Conservation (phyloP, 495 filamentous ascomycete species). For the Daldinia vernicosa region DNA sequence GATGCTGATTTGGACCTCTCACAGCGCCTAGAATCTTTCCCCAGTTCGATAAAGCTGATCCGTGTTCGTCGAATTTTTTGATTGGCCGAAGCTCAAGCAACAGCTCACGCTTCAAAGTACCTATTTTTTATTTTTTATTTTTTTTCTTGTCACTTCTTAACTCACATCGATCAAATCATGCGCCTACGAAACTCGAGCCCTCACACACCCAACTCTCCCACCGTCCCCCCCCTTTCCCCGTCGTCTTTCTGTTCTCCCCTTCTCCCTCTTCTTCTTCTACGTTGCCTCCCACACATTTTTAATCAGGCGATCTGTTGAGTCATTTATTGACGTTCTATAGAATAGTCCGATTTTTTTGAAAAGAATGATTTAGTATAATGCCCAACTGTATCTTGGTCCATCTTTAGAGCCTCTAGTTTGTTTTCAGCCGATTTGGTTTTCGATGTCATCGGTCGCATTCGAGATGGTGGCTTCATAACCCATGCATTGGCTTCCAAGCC, state of each 20-base stretch:
- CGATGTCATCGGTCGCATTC: slow-evolving; percentile 48
- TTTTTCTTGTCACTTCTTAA: slow-evolving; percentile 30
- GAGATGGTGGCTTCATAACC: slow-evolving; percentile 42
- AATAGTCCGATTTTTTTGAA: slow-evolving; percentile 32
- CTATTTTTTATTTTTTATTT: slow-evolving; percentile 38
- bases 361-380: slow-evolving; percentile 34
- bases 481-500: slow-evolving; percentile 43
- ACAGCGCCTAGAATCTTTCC: slow-evolving; percentile 32
- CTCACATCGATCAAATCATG: slow-evolving; percentile 46
- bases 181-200: slow-evolving; percentile 52
- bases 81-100: slow-evolving; percentile 52
- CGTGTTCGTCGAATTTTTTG: slow-evolving; percentile 50
- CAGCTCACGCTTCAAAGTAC: slow-evolving; percentile 49
- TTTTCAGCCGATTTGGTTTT: slow-evolving; percentile 42
- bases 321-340: slow-evolving; percentile 37
- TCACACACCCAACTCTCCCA: slow-evolving; percentile 41
- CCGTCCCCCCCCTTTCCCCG: slow-evolving; percentile 40
- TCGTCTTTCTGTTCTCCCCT: slow-evolving; percentile 47
- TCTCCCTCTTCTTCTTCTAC: slow-evolving; percentile 50
- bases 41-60: slow-evolving; percentile 32
- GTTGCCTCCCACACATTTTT: slow-evolving; percentile 36
- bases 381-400: slow-evolving; percentile 31
- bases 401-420: slow-evolving; percentile 20
- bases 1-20: slow-evolving; percentile 40
- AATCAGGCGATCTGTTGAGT: slow-evolving; percentile 43